Percentiles rank a stretch among this genome's conserved stretches.
Conservation (phyloP, 768 basidiomycete genomes). For the Postia placenta region DNA sequence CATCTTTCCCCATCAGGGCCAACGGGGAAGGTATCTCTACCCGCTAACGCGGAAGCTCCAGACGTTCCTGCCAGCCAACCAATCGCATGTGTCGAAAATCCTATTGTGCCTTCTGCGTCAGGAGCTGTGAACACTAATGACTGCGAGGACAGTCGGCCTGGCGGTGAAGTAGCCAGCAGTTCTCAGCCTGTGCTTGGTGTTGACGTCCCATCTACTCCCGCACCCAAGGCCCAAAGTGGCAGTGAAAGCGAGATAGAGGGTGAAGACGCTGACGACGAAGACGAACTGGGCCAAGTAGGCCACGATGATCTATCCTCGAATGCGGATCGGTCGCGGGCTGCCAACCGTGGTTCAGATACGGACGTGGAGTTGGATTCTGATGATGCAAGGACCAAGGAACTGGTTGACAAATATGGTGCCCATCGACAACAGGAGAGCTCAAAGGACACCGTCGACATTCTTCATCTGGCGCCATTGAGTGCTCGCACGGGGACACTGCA, state of each 20-base stretch:
- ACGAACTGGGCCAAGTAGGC: conserved; percentile 7
- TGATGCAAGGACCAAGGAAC: conserved; percentile 12
- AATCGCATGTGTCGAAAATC: background rate
- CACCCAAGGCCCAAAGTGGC: background rate
- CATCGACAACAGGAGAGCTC: background rate
- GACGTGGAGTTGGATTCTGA: conserved; percentile 9
- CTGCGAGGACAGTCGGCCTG: background rate
- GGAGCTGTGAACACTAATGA: background rate
- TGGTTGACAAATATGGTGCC: conserved; percentile 5
- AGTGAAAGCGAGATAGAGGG: conserved; percentile 5
- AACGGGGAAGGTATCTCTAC: background rate
- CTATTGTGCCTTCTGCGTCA: background rate
- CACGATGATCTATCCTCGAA: background rate
- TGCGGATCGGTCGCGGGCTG: background rate
- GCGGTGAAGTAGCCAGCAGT: background rate
- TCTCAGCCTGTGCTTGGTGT: background rate
- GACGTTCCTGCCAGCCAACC: background rate
- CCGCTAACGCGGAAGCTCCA: background rate
- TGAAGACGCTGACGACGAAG: conserved; percentile 10
- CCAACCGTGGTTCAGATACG: background rate
- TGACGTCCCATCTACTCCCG: background rate
- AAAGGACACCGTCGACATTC: background rate
- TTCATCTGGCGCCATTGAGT: too few relatives aligned
- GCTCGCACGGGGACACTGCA: background rate
- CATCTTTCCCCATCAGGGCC: background rate